Conservation (phyloP, 495 filamentous ascomycete genomes). For the Immersiella caudata region DNA sequence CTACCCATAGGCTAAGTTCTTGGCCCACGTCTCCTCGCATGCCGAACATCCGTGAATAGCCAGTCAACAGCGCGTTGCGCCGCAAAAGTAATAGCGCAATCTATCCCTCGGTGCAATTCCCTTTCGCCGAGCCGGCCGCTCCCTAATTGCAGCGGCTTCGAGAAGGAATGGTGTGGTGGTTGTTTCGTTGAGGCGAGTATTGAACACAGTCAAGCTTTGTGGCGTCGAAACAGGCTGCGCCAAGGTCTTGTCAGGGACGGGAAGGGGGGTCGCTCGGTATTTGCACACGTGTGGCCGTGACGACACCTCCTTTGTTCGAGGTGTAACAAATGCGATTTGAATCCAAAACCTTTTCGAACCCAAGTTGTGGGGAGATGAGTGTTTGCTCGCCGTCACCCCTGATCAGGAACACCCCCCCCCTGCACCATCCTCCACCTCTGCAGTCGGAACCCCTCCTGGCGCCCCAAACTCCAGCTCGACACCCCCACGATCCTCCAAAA, state of each 20-base stretch:
- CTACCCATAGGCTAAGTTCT: conserved; percentile 9
- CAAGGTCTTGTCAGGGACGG: conserved; percentile 10
- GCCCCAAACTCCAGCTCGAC: not conserved
- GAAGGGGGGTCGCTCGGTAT: conserved; percentile 1
- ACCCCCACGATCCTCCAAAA: conserved; percentile 4
- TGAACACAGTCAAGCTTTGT: conserved; percentile 18
- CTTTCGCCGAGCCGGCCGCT: conserved; percentile 18
- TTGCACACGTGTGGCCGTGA: not conserved
- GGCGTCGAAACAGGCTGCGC: conserved; percentile 5
- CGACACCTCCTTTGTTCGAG: not conserved
- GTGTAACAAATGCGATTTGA: too few species aligned
- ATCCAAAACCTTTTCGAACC: too few species aligned
- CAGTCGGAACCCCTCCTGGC: conserved; percentile 1
- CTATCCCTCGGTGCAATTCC: conserved; percentile 13
- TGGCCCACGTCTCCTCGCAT: conserved; percentile 11
- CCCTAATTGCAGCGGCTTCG: conserved; percentile 8
- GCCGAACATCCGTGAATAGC: conserved; percentile 11
- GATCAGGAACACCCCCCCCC: not conserved
- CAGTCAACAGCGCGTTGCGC: too few species aligned
- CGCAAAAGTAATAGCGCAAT: not conserved
- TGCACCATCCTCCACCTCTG: conserved; percentile 1
- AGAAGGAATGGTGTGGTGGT: conserved; percentile 7
- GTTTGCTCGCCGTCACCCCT: too few species aligned
- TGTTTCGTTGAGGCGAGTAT: conserved; percentile 8
- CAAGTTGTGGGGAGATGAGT: too few species aligned